phyloP scores from a whole-genome alignment of 2,329 filamentous ascomycete genomes.

The Hypoxylon sp. region DNA sequence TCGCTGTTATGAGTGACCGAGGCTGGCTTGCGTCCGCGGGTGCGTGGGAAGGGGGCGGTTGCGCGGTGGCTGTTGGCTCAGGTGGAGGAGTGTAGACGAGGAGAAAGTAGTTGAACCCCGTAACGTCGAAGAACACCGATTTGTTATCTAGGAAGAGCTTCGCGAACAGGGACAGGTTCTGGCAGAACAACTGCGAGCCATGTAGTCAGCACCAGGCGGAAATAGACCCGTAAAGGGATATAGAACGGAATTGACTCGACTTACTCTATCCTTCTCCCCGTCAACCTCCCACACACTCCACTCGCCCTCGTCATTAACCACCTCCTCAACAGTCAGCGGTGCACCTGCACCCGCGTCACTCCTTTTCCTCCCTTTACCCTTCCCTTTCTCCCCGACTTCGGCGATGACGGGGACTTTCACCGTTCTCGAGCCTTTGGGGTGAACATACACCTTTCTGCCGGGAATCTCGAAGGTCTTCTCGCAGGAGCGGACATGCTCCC shows the following conservation, averaged over 20 bases:
- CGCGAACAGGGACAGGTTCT: slow-evolving; percentile 94
- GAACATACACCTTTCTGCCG: slow-evolving; percentile 79
- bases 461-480: slow-evolving; percentile 65
- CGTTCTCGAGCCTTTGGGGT: slow-evolving; percentile 61
- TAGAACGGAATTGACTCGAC: slow-evolving; percentile 47
- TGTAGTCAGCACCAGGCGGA: slow-evolving; percentile 12
- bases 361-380: slow-evolving; percentile 54
- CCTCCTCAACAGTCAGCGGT: slow-evolving; percentile 53
- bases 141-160: slow-evolving; percentile 99
- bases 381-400: slow-evolving; percentile 47
- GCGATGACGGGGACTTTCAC: slow-evolving; percentile 54
- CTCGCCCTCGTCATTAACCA: slow-evolving; percentile 72
- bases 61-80: background rate
- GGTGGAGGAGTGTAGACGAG: slow-evolving; percentile 77
- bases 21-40: background rate
- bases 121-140: slow-evolving; percentile 97
- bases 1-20: background rate
- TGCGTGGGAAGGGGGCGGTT: background rate
- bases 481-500: slow-evolving; percentile 70
- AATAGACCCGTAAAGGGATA: background rate
- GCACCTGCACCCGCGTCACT: slow-evolving; percentile 46
- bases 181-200: slow-evolving; percentile 78
- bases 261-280: slow-evolving; percentile 82
- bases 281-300: slow-evolving; percentile 95
- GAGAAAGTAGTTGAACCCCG: slow-evolving; percentile 93